These are phyloP conservation scores for Castanea sativa DNA, from an alignment of 306 rosid species.

Conservation along the genomic window DNA sequence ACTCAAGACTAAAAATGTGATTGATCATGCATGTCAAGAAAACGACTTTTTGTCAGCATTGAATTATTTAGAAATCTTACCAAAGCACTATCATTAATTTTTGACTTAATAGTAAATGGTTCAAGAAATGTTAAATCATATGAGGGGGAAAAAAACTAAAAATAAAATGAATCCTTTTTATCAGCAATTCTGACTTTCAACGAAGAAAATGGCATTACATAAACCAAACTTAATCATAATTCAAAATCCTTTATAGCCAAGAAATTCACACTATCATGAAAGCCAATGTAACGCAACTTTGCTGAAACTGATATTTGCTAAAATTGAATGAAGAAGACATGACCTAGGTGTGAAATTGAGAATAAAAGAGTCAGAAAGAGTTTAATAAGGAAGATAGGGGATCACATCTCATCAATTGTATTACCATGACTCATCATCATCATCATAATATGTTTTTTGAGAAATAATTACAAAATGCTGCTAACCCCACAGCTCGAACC, in stretches of 20 bases:
- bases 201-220: background rate
- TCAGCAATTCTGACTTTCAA: background rate
- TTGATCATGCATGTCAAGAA: background rate
- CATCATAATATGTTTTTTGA: too few relatives aligned
- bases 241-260: background rate
- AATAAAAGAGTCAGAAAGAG: background rate
- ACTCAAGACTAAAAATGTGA: background rate
- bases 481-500: too few relatives aligned
- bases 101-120: background rate
- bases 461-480: too few relatives aligned
- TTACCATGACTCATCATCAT: conserved; percentile 7
- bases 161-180: background rate
- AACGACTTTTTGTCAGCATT: conserved; percentile 2
- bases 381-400: background rate
- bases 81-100: background rate
- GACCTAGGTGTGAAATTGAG: background rate
- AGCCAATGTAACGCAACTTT: too few relatives aligned
- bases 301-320: background rate
- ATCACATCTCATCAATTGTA: conserved; percentile 15
- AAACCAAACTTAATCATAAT: background rate
- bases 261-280: too few relatives aligned
- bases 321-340: background rate
- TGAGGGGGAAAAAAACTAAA: background rate
- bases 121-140: background rate
- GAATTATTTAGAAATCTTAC: conserved; percentile 4